These are phyloP conservation scores for Colletotrichum australisinense DNA, from an alignment of 2,329 filamentous ascomycete species.

Conservation along the genomic window DNA sequence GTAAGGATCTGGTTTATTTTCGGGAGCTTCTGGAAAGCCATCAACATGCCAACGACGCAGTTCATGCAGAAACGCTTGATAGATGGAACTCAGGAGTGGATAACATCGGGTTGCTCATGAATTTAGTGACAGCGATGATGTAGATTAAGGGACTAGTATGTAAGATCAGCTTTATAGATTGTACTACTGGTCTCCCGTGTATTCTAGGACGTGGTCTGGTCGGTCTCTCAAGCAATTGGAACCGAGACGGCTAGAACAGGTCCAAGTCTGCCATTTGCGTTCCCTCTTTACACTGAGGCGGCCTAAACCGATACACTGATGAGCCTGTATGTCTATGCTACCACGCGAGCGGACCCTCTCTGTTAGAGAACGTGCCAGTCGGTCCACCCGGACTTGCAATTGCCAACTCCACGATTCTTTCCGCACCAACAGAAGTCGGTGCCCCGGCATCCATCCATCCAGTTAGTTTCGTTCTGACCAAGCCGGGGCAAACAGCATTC, in stretches of 20 bases:
- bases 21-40: constrained; percentile 10
- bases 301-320: not conserved
- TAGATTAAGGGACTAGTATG: not conserved
- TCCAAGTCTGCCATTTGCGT: not conserved
- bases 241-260: not conserved
- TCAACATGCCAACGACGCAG: not conserved
- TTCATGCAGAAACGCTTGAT: constrained; percentile 2
- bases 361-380: constrained; percentile 42
- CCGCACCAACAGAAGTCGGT: constrained; percentile 42
- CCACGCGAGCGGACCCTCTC: constrained; percentile 39
- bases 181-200: too few relatives aligned
- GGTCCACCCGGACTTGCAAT: constrained; percentile 43
- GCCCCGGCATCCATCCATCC: constrained; percentile 30
- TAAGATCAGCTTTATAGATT: too few relatives aligned
- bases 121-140: constrained; percentile 4
- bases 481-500: constrained; percentile 51
- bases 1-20: not conserved
- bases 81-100: constrained; percentile 29
- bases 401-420: constrained; percentile 45
- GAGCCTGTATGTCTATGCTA: not conserved
- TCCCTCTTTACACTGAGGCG: not conserved
- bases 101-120: constrained; percentile 26
- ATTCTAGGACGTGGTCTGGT: too few relatives aligned
- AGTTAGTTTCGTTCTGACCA: constrained; percentile 46
- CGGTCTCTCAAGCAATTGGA: too few relatives aligned